Conservation (phyloP, 2,329 filamentous ascomycete species). For the Samsoniella hepiali region DNA sequence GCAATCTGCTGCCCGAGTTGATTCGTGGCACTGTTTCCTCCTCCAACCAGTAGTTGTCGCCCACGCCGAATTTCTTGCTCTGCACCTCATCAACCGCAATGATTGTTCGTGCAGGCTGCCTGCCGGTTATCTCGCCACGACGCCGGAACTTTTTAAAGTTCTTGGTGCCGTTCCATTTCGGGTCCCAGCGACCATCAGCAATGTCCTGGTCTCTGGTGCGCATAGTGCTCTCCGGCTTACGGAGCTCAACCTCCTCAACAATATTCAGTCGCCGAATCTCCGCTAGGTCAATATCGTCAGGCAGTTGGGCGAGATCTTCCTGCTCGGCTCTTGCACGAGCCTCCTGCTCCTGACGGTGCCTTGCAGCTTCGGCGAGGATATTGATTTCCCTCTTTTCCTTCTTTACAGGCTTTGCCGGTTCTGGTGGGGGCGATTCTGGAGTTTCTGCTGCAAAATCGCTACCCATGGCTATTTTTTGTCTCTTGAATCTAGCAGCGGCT, state of each 20-base stretch:
- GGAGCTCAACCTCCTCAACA: conserved; percentile 72
- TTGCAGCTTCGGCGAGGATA: conserved; percentile 63
- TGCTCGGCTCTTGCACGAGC: conserved; percentile 55
- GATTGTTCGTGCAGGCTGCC: conserved; percentile 53
- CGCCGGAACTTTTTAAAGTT: conserved; percentile 90
- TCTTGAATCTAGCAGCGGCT: conserved; percentile 73
- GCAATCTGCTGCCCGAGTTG: conserved; percentile 15
- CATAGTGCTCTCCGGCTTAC: conserved; percentile 30
- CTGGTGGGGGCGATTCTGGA: conserved; percentile 23
- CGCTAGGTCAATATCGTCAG: conserved; percentile 65
- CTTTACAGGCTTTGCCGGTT: conserved; percentile 37
- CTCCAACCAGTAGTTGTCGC: conserved; percentile 74
- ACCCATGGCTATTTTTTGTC: conserved; percentile 64
- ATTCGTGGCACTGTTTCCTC: conserved; percentile 35
- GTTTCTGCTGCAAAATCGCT: conserved; percentile 39
- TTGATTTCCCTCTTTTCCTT: conserved; percentile 61
- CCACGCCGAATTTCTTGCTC: conserved; percentile 68
- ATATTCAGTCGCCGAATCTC: conserved; percentile 71
- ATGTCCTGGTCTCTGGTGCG: conserved; percentile 47
- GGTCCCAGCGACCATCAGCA: conserved; percentile 68
- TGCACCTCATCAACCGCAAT: conserved; percentile 69
- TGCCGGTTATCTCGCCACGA: conserved; percentile 47
- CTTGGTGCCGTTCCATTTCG: conserved; percentile 87
- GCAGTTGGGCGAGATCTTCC: conserved; percentile 49
- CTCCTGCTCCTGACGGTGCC: conserved; percentile 63